phyloP scores from a whole-genome alignment of 2,329 filamentous ascomycete genomes.

The Stylonectria norvegica region DNA sequence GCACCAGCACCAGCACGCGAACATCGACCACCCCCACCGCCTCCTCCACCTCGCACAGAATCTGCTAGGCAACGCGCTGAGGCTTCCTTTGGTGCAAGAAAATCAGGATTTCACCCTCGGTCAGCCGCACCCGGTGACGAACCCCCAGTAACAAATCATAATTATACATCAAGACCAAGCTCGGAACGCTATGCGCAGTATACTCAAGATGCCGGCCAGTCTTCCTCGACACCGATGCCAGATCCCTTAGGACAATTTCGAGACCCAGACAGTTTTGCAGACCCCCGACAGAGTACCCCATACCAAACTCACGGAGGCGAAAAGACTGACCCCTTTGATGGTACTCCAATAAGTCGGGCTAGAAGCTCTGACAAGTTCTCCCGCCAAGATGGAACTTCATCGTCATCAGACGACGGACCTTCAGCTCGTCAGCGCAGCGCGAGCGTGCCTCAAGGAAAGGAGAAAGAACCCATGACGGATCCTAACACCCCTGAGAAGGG shows the following conservation, averaged over 20 bases:
- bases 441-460: slow-evolving; percentile 18
- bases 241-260: slow-evolving; percentile 50
- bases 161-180: slow-evolving; percentile 43
- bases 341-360: slow-evolving; percentile 40
- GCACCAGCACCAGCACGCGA: slow-evolving; percentile 25
- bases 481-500: background rate
- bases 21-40: slow-evolving; percentile 31
- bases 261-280: slow-evolving; percentile 37
- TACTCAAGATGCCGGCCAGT: slow-evolving; percentile 13
- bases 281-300: slow-evolving; percentile 55
- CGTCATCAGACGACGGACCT: slow-evolving; percentile 18
- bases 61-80: slow-evolving; percentile 52
- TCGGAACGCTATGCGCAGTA: slow-evolving; percentile 22
- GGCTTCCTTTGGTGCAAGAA: slow-evolving; percentile 52
- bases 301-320: slow-evolving; percentile 56
- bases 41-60: slow-evolving; percentile 47
- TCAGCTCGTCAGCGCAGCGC: slow-evolving; percentile 31
- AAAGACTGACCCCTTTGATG: slow-evolving; percentile 56
- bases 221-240: slow-evolving; percentile 27
- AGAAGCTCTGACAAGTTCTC: slow-evolving; percentile 37
- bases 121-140: slow-evolving; percentile 51
- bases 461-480: background rate
- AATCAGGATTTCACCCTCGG: slow-evolving; percentile 47
- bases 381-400: slow-evolving; percentile 26
- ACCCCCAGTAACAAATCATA: slow-evolving; percentile 47